phyloP scores from a whole-genome alignment of 169 alveolate genomes.

The Plasmodium ovale region DNA sequence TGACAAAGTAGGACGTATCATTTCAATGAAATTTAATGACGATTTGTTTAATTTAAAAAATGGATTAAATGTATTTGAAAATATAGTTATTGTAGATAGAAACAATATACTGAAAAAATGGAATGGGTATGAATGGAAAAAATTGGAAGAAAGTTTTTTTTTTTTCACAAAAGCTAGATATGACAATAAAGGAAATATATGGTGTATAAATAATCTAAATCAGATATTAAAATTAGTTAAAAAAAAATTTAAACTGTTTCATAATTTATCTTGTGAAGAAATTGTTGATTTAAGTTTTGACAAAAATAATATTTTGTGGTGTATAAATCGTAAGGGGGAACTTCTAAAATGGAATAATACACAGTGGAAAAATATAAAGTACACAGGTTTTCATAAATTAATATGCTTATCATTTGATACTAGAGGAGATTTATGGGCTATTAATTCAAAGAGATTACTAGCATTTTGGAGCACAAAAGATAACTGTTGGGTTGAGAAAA shows the following conservation, averaged over 20 bases:
- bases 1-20: slow-evolving; percentile 1
- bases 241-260: slow-evolving; percentile 36
- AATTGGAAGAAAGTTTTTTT: slow-evolving; percentile 19
- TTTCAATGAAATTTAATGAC: slow-evolving; percentile 24
- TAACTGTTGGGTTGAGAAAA: slow-evolving; percentile 62
- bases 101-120: slow-evolving; percentile 33
- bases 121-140: slow-evolving; percentile 76
- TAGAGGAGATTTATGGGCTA: slow-evolving; percentile 71
- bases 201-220: slow-evolving; percentile 46
- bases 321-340: slow-evolving; percentile 73
- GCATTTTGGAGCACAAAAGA: slow-evolving; percentile 63
- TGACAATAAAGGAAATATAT: slow-evolving; percentile 68
- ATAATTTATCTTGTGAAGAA: slow-evolving; percentile 53
- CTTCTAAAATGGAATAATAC: slow-evolving; percentile 67
- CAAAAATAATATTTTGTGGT: slow-evolving; percentile 71
- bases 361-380: slow-evolving; percentile 48
- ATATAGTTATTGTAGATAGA: slow-evolving; percentile 51
- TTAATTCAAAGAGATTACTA: slow-evolving; percentile 52
- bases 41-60: slow-evolving; percentile 38
- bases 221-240: slow-evolving; percentile 40
- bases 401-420: slow-evolving; percentile 61
- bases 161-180: slow-evolving; percentile 67
- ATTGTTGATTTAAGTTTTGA: slow-evolving; percentile 70
- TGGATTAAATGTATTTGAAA: slow-evolving; percentile 50
- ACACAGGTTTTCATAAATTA: slow-evolving; percentile 58